These are phyloP conservation scores for Ascochyta rabiei DNA, from an alignment of 2,329 filamentous ascomycete genomes.

Conservation along the genomic window DNA sequence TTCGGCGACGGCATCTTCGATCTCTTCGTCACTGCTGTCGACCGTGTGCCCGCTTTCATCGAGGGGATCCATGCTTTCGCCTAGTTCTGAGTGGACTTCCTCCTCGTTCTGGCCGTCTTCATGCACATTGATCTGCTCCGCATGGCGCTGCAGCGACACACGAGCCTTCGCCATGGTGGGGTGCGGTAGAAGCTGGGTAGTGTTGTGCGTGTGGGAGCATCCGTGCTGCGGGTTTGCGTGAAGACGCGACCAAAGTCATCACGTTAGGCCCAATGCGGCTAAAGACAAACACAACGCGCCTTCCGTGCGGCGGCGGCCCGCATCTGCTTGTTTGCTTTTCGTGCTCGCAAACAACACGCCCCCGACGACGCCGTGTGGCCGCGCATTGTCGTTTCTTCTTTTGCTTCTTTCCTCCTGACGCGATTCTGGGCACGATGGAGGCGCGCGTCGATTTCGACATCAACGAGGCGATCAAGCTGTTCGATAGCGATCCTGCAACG, in stretches of 20 bases:
- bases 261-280: slow-evolving; percentile 5
- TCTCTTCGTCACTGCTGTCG: slow-evolving; percentile 58
- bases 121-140: slow-evolving; percentile 35
- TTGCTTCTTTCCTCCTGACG: slow-evolving; percentile 14
- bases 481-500: slow-evolving; percentile 87
- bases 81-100: slow-evolving; percentile 49
- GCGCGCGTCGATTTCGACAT: slow-evolving; percentile 82
- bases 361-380: slow-evolving; percentile 22
- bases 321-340: slow-evolving; percentile 17
- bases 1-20: slow-evolving; percentile 73
- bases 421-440: slow-evolving; percentile 62
- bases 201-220: slow-evolving; percentile 14
- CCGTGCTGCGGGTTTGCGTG: slow-evolving; percentile 2
- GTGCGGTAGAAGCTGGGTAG: slow-evolving; percentile 16
- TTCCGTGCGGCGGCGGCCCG: slow-evolving; percentile 20
- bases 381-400: slow-evolving; percentile 22
- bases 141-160: slow-evolving; percentile 31
- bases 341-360: slow-evolving; percentile 21
- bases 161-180: slow-evolving; percentile 42
- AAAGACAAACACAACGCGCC: slow-evolving; percentile 29
- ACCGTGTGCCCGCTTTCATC: slow-evolving; percentile 58
- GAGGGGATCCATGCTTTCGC: slow-evolving; percentile 56
- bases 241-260: slow-evolving; percentile 18
- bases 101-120: slow-evolving; percentile 44
- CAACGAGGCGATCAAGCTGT: slow-evolving; percentile 94